phyloP scores from a whole-genome alignment of 176 grass and related monocot species.

The Saccharum officinarum region DNA sequence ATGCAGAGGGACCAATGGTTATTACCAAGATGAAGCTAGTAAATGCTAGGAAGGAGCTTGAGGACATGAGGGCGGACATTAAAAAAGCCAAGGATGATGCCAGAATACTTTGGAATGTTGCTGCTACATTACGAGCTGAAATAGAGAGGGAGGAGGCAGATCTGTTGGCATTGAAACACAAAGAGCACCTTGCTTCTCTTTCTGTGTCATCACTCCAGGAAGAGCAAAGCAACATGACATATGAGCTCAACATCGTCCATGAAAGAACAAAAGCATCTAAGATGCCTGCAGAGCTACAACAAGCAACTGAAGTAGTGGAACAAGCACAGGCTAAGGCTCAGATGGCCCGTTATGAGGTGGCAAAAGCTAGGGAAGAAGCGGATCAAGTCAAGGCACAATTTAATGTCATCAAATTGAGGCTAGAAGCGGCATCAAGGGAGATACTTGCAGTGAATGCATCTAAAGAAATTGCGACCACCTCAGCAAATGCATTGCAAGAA shows the following conservation, averaged over 20 bases:
- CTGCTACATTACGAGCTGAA: constrained; percentile 54
- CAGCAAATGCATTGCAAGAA: constrained; percentile 57
- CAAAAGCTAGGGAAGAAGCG: constrained; percentile 54
- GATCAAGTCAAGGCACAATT: constrained; percentile 47
- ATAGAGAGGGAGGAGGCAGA: constrained; percentile 58
- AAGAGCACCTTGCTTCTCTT: constrained; percentile 32
- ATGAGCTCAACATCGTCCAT: constrained; percentile 38
- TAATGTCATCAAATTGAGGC: constrained; percentile 52
- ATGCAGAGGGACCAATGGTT: constrained; percentile 12
- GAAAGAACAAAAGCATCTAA: constrained; percentile 40
- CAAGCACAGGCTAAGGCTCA: constrained; percentile 42
- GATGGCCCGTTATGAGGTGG: constrained; percentile 48
- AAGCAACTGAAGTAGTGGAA: constrained; percentile 48
- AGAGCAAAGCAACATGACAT: constrained; percentile 44
- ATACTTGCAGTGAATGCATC: constrained; percentile 64
- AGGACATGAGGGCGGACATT: constrained; percentile 59
- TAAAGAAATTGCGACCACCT: constrained; percentile 48
- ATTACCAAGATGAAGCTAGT: constrained; percentile 3
- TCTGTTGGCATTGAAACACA: constrained; percentile 45
- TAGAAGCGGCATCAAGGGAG: constrained; percentile 57
- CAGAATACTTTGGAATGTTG: constrained; percentile 52
- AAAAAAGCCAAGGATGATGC: constrained; percentile 62
- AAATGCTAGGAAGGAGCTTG: constrained; percentile 48
- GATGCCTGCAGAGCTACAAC: constrained; percentile 48
- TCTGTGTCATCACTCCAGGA: constrained; percentile 48